Evolutionary conservation across 768 basidiomycete species (phyloP).

Genomic region (Termitomyces sp.): DNA sequence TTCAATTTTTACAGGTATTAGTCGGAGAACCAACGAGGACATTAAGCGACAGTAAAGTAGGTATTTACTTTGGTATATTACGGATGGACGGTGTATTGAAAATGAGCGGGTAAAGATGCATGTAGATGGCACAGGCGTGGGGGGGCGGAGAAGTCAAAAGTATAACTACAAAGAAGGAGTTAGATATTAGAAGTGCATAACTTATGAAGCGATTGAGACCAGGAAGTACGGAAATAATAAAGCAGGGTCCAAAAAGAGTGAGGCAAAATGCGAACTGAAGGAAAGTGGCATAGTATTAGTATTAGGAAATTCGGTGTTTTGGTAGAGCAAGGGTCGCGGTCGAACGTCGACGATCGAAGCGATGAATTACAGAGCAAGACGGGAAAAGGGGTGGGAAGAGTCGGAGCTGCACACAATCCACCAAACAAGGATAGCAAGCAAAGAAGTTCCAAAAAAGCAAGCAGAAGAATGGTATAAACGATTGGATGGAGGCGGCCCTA

Average conservation of each 20-base stretch:
- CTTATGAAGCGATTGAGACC: conserved; percentile 7
- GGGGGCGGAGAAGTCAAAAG: conserved; percentile 6
- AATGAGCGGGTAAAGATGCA: conserved; percentile 11
- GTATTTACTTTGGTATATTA: conserved; percentile 19
- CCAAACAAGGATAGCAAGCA: not conserved
- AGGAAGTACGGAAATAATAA: not conserved
- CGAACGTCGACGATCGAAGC: not conserved
- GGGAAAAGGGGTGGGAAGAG: not conserved
- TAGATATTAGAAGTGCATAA: conserved; percentile 19
- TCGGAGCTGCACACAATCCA: not conserved
- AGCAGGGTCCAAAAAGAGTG: conserved; percentile 3
- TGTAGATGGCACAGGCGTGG: conserved; percentile 10
- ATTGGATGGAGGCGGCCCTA: conserved; percentile 3
- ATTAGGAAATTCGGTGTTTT: conserved; percentile 4
- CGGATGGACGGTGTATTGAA: not conserved
- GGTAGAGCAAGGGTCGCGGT: conserved; percentile 4
- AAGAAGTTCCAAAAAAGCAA: conserved; percentile 9
- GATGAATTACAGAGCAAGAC: not conserved
- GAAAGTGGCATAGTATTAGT: conserved; percentile 3
- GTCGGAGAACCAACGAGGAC: not conserved
- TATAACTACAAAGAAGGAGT: conserved; percentile 6
- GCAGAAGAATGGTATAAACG: not conserved
- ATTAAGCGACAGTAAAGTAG: conserved; percentile 15
- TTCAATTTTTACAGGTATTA: conserved; percentile 12
- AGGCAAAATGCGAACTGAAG: not conserved